Conservation (phyloP, 805 yeast genomes). For the Ogataea pignaliae region DNA sequence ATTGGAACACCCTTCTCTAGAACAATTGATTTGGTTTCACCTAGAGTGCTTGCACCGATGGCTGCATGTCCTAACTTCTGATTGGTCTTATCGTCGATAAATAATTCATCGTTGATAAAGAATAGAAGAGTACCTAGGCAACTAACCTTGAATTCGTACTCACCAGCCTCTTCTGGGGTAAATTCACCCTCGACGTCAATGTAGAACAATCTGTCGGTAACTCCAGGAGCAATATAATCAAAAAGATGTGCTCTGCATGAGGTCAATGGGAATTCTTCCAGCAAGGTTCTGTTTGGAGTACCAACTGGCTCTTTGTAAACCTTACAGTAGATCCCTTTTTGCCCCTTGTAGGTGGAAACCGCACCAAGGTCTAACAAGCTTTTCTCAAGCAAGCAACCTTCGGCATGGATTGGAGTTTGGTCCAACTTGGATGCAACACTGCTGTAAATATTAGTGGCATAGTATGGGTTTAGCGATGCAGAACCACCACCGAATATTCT, state of each 20-base stretch:
- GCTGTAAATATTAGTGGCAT: conserved; percentile 12
- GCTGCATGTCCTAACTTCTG: conserved; percentile 37
- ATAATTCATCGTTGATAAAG: conserved; percentile 37
- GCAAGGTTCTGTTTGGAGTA: too few relatives aligned
- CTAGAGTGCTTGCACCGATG: conserved; percentile 11
- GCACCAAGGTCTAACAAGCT: not conserved
- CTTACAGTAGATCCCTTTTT: conserved; percentile 15
- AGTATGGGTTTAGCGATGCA: conserved; percentile 35
- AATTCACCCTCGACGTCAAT: conserved; percentile 34
- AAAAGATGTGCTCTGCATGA: too few relatives aligned
- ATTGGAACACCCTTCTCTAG: conserved; percentile 34
- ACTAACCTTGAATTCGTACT: conserved; percentile 38
- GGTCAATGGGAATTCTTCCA: too few relatives aligned
- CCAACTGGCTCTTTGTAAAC: conserved; percentile 20
- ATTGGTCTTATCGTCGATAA: conserved; percentile 41
- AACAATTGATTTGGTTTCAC: conserved; percentile 8
- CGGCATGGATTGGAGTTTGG: conserved; percentile 8
- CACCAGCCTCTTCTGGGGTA: conserved; percentile 34
- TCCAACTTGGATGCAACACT: conserved; percentile 21
- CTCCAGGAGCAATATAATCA: too few relatives aligned
- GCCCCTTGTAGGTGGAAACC: too few relatives aligned
- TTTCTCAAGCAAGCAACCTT: conserved; percentile 12
- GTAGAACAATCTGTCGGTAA: not conserved
- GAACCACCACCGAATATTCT: conserved; percentile 62
- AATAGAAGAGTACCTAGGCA: conserved; percentile 38